Percentiles rank a stretch among this genome's conserved stretches.
Evolutionary conservation across 2,329 filamentous ascomycete genomes (phyloP).

Genomic region (Aureobasidium sp.): DNA sequence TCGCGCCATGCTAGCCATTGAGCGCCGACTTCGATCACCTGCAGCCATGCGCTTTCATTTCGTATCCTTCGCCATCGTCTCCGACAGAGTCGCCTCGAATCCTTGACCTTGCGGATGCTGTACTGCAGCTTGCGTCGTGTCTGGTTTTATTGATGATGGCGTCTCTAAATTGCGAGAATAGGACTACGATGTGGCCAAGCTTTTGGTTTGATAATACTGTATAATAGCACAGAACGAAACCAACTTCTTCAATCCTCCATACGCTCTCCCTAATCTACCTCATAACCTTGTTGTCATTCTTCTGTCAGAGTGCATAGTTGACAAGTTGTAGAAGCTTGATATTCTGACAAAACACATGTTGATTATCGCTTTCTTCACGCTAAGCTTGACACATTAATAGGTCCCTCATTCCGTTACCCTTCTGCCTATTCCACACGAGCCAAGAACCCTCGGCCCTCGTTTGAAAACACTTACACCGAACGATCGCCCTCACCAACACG

Average conservation of each 20-base stretch:
- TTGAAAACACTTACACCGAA: too few species aligned
- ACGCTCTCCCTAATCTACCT: too few species aligned
- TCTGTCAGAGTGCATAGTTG: too few species aligned
- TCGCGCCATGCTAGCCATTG: conserved; percentile 7
- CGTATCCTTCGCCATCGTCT: background rate
- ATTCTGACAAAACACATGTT: too few species aligned
- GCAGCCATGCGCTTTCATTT: background rate
- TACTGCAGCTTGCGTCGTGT: background rate
- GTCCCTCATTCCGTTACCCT: too few species aligned
- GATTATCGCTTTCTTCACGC: too few species aligned
- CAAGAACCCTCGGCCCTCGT: background rate
- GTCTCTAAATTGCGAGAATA: background rate
- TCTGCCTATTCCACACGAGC: too few species aligned
- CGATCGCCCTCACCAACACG: background rate
- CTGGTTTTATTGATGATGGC: background rate
- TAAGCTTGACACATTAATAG: too few species aligned
- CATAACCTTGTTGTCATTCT: background rate
- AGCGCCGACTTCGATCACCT: background rate
- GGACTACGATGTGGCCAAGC: background rate
- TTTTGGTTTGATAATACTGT: conserved; percentile 8
- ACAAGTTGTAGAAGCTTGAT: too few species aligned
- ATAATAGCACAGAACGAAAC: conserved; percentile 3
- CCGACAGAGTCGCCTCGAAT: background rate
- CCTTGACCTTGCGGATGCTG: background rate
- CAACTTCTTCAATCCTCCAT: background rate